Percentiles rank a stretch among this genome's conserved stretches.
phyloP scores from a whole-genome alignment of 371 early-diverging fungal genomes.

The Conidiobolus incongruus region DNA sequence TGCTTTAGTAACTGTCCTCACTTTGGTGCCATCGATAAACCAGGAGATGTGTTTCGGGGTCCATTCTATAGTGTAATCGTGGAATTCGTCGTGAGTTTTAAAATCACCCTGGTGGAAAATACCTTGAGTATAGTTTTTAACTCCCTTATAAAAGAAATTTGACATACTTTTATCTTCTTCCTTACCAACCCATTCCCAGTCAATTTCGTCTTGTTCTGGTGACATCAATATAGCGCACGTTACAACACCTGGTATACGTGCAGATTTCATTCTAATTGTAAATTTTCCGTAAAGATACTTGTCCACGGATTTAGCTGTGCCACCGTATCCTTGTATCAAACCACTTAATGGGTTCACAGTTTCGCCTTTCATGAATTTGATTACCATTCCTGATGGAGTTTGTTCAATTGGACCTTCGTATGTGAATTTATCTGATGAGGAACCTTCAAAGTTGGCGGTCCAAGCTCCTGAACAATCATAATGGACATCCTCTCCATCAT shows the following conservation, averaged over 20 bases:
- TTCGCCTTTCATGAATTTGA: background rate
- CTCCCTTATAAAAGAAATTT: constrained; percentile 9
- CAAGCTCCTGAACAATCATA: too few species aligned
- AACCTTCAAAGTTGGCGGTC: too few species aligned
- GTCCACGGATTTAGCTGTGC: background rate
- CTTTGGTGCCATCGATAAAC: constrained; percentile 17
- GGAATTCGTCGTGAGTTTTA: constrained; percentile 10
- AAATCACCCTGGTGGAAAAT: background rate
- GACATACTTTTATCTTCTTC: constrained; percentile 4
- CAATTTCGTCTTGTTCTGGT: constrained; percentile 11
- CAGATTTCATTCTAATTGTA: constrained; percentile 4
- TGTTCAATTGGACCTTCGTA: too few species aligned
- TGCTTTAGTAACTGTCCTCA: constrained; percentile 18
- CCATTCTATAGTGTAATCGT: constrained; percentile 25
- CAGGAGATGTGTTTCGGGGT: constrained; percentile 25
- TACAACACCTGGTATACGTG: constrained; percentile 9
- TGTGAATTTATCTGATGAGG: too few species aligned
- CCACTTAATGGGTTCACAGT: background rate
- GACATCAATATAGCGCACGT: constrained; percentile 12
- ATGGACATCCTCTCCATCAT: too few species aligned
- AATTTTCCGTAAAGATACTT: constrained; percentile 3
- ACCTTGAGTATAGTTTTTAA: constrained; percentile 5
- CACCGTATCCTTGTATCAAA: background rate
- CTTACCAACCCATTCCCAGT: constrained; percentile 12
- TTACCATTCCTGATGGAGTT: too few species aligned